Evolutionary conservation across 345 rosid species (phyloP).

Genomic region (Abelmoschus esculentus): DNA sequence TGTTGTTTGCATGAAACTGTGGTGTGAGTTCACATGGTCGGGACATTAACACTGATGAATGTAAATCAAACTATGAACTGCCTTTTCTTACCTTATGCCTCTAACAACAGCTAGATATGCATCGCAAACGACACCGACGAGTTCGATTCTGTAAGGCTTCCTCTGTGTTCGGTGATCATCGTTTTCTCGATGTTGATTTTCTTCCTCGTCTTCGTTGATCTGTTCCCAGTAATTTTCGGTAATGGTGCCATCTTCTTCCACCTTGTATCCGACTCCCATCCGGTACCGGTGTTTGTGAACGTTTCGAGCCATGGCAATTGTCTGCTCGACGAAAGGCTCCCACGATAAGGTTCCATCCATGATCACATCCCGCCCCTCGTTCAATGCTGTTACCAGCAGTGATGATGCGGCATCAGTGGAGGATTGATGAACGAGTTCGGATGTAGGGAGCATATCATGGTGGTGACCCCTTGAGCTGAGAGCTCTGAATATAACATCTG

Average conservation of each 20-base stretch:
- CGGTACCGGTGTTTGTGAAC: slow-evolving; percentile 63
- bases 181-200: background rate
- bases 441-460: slow-evolving; percentile 73
- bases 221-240: slow-evolving; percentile 77
- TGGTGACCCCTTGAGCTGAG: slow-evolving; percentile 73
- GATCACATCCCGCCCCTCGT: slow-evolving; percentile 88
- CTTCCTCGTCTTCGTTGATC: slow-evolving; percentile 30
- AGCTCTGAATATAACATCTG: slow-evolving; percentile 80
- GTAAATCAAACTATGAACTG: background rate
- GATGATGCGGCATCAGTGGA: slow-evolving; percentile 91
- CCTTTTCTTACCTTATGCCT: slow-evolving; percentile 59
- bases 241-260: slow-evolving; percentile 43
- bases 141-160: slow-evolving; percentile 74
- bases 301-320: slow-evolving; percentile 67
- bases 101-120: slow-evolving; percentile 82
- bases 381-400: slow-evolving; percentile 75
- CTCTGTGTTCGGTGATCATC: slow-evolving; percentile 21
- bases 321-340: slow-evolving; percentile 87
- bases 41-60: background rate
- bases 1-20: too few species aligned
- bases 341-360: slow-evolving; percentile 95
- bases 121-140: slow-evolving; percentile 87
- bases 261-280: slow-evolving; percentile 86
- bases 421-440: slow-evolving; percentile 87
- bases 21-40: too few species aligned